Percentiles rank a stretch among this genome's conserved stretches.
Evolutionary conservation across 1,284 basidiomycete genomes (phyloP).

Genomic region (Ganoderma lucidum): DNA sequence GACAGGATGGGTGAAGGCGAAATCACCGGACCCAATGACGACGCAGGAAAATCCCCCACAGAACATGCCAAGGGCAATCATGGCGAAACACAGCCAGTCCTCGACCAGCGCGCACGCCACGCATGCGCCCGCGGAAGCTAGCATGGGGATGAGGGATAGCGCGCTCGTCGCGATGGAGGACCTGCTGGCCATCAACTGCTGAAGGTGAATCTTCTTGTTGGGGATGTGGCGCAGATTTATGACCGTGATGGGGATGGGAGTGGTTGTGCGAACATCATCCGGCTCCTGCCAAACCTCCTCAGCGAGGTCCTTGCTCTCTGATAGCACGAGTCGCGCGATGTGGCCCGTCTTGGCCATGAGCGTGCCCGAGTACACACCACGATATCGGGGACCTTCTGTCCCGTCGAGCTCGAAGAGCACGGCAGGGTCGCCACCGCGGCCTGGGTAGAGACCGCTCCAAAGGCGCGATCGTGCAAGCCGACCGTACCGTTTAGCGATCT

Average conservation of each 20-base stretch:
- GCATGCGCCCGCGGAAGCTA: conserved; percentile 21
- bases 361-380: conserved; percentile 28
- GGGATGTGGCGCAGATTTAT: conserved; percentile 15
- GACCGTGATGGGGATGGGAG: conserved; percentile 21
- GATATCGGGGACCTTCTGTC: conserved; percentile 25
- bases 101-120: conserved; percentile 14
- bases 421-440: conserved; percentile 28
- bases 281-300: not conserved
- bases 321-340: conserved; percentile 23
- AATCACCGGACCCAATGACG: conserved; percentile 23
- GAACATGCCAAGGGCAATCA: conserved; percentile 29
- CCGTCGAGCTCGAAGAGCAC: conserved; percentile 32
- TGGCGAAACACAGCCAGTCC: conserved; percentile 27
- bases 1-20: conserved; percentile 23
- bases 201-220: not conserved
- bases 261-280: conserved; percentile 2
- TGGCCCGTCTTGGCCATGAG: conserved; percentile 30
- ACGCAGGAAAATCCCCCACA: conserved; percentile 26
- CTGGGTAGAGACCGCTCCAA: conserved; percentile 27
- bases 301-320: conserved; percentile 20
- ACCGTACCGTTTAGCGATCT: conserved; percentile 27
- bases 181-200: conserved; percentile 3
- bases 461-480: conserved; percentile 13
- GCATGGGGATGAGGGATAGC: conserved; percentile 24
- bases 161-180: conserved; percentile 6